phyloP scores from a whole-genome alignment of 2,329 filamentous ascomycete species.

The Venturiaceae sp. region DNA sequence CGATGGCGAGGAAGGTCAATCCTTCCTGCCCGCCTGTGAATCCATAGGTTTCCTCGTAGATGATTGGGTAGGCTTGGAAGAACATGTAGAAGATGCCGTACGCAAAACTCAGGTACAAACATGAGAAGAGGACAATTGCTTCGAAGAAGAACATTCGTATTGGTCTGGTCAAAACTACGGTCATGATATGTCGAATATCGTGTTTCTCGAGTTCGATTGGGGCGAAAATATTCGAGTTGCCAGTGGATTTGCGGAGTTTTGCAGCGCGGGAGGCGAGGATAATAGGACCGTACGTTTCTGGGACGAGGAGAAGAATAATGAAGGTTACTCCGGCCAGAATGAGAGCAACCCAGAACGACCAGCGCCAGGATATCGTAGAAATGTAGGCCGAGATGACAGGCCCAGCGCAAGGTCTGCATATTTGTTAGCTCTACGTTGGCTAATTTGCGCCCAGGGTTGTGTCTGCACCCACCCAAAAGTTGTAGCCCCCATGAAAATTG shows the following conservation, averaged over 20 bases:
- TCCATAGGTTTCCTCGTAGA: constrained; percentile 55
- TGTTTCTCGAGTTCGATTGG: constrained; percentile 54
- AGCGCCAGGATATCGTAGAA: constrained; percentile 52
- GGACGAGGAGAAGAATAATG: constrained; percentile 51
- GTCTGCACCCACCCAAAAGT: constrained; percentile 36
- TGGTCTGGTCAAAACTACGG: constrained; percentile 61
- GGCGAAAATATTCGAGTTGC: constrained; percentile 43
- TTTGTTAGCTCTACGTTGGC: not conserved
- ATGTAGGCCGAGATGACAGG: constrained; percentile 57
- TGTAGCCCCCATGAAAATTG: constrained; percentile 56
- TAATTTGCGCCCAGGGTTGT: not conserved
- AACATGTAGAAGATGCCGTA: constrained; percentile 65
- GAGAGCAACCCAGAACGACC: constrained; percentile 61
- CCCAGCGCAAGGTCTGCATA: constrained; percentile 48
- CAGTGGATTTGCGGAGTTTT: constrained; percentile 46
- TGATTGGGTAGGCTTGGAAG: constrained; percentile 62
- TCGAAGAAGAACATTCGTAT: constrained; percentile 66
- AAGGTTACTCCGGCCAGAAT: constrained; percentile 57
- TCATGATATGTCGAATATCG: constrained; percentile 49
- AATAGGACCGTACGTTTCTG: constrained; percentile 37
- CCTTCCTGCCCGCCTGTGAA: constrained; percentile 56
- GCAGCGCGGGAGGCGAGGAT: constrained; percentile 43
- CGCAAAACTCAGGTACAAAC: constrained; percentile 54
- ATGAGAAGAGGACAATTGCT: constrained; percentile 55
- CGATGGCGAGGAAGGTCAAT: constrained; percentile 48